These are phyloP conservation scores for Paxillus involutus DNA, from an alignment of 768 basidiomycete genomes.

Conservation along the genomic window DNA sequence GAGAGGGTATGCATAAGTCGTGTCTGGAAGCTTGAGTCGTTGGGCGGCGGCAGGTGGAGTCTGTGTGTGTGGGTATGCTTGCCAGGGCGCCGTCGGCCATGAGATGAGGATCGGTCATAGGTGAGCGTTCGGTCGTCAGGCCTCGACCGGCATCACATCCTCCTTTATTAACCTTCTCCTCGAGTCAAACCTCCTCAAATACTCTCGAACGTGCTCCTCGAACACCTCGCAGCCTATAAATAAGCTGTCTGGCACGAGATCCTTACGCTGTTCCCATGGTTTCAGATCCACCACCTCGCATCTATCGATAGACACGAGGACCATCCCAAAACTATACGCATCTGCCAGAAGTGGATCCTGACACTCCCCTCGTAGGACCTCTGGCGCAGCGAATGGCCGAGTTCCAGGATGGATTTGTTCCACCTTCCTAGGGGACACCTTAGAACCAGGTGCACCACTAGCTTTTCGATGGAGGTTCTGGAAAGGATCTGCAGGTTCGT, in stretches of 20 bases:
- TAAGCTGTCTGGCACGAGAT: slow-evolving; percentile 63
- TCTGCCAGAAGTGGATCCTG: slow-evolving; percentile 75
- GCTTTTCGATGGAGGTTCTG: slow-evolving; percentile 38
- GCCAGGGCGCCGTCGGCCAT: neutral
- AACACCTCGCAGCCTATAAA: slow-evolving; percentile 68
- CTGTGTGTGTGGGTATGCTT: neutral
- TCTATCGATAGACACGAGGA: slow-evolving; percentile 75
- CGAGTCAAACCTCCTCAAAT: slow-evolving; percentile 55
- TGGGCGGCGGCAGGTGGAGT: neutral
- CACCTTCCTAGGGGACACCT: slow-evolving; percentile 37
- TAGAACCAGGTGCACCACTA: slow-evolving; percentile 18
- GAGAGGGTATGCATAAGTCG: slow-evolving; percentile 16
- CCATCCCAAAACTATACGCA: slow-evolving; percentile 85
- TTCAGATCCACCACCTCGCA: slow-evolving; percentile 76
- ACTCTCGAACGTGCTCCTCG: slow-evolving; percentile 55
- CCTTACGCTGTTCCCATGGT: slow-evolving; percentile 80
- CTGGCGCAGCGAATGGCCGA: slow-evolving; percentile 80
- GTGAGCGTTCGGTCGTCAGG: slow-evolving; percentile 3
- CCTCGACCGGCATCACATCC: slow-evolving; percentile 46
- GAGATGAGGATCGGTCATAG: neutral
- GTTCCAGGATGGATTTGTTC: slow-evolving; percentile 88
- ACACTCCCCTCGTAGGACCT: slow-evolving; percentile 79
- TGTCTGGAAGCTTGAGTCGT: neutral
- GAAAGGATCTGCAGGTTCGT: slow-evolving; percentile 67
- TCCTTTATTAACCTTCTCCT: slow-evolving; percentile 57